Base-by-base conservation (phyloP, 164 flowering plant genomes). In the Kalanchoe fedtschenkoi region DNA sequence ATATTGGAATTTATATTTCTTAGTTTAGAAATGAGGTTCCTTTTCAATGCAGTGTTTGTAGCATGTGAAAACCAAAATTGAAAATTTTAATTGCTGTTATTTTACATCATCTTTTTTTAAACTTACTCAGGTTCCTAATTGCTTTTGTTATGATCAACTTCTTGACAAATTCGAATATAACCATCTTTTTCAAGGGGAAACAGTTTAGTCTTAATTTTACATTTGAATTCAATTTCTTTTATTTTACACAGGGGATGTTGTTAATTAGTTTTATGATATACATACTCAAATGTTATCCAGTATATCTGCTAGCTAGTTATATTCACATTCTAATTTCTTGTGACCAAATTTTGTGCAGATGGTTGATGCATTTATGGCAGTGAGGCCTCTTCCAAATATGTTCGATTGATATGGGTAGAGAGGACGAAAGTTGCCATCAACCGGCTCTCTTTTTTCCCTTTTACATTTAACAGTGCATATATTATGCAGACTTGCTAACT, bases 331-430 rank as follows among this genome's bases (percentile, higher is more conserved):
- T 55, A 6, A 57, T 28, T 21, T 19, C 3, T 34, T 53, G 26
- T 30, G 11, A 16, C 21, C 46, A 33, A 39, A 33, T 63, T 51
- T 26, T 16, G 15, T 62, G 35, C 78, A 82, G 87, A 85, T 89
- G 87, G 93, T 89, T 67, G 93, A 89, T 71, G 89, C 91, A 6
- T 87, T 89, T 74, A 89, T 89, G 96, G 86, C 91, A 0, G 89
- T 82, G 19, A 78, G 96, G 63, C 93, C 89, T 30, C 86, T 89
- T 55, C 96, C 86, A 13, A 74, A 74, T 64, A 89, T 85, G 93
- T 89, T 83, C 62, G 72, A 70, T 74, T 88, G 60, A 71, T 47
- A 47, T 14, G 7, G 7, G 51, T 26, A 19, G 21, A 19, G 51
- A 44, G 5, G 51, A 6, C 39, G 11, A 37, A 9, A 37, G 11